Percentiles rank a stretch among this genome's conserved stretches.
Evolutionary conservation across 2,329 filamentous ascomycete species (phyloP).

Genomic region (Venturiaceae sp.): DNA sequence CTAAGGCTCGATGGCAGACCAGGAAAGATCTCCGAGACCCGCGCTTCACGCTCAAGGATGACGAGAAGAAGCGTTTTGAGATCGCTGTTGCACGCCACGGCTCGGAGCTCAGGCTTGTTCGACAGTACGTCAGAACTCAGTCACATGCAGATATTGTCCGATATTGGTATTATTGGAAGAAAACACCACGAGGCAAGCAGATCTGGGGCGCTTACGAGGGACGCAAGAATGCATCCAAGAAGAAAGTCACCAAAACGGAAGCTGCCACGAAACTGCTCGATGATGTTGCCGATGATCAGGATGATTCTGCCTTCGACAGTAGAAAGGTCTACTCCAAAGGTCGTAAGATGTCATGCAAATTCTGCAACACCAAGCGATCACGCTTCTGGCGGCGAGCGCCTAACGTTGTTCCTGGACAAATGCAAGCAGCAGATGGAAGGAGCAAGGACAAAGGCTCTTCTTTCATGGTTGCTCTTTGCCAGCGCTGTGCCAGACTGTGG

Average conservation of each 20-base stretch:
- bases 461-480: constrained; percentile 73
- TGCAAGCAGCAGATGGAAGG: constrained; percentile 58
- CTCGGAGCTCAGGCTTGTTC: constrained; percentile 77
- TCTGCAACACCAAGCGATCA: constrained; percentile 71
- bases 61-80: constrained; percentile 84
- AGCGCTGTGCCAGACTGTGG: constrained; percentile 88
- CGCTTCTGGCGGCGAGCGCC: constrained; percentile 90
- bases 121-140: constrained; percentile 75
- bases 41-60: constrained; percentile 49
- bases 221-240: constrained; percentile 70
- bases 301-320: constrained; percentile 92
- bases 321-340: constrained; percentile 74
- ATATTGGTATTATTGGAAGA: constrained; percentile 98
- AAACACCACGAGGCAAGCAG: constrained; percentile 72
- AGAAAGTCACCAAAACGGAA: constrained; percentile 47
- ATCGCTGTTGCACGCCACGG: constrained; percentile 84
- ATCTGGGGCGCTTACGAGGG: constrained; percentile 86
- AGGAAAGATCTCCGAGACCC: constrained; percentile 74
- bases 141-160: constrained; percentile 74
- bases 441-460: constrained; percentile 67
- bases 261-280: constrained; percentile 67
- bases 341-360: constrained; percentile 85
- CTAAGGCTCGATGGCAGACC: constrained; percentile 40
- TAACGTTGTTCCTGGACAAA: constrained; percentile 59
- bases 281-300: constrained; percentile 82